Conservation (phyloP, 306 rosid species). For the Dryas alaskensis region DNA sequence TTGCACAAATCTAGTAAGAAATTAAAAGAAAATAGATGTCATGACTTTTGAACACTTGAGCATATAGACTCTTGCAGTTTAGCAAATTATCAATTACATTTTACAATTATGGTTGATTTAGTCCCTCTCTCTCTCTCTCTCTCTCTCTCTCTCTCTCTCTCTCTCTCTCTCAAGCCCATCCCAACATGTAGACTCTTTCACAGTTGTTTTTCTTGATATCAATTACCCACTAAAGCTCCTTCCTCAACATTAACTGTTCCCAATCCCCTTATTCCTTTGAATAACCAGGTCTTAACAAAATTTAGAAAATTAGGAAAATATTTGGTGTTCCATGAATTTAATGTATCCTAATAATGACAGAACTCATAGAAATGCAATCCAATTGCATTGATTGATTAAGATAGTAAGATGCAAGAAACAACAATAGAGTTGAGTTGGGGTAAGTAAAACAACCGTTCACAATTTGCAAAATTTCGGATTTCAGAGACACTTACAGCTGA, state of each 20-base stretch:
- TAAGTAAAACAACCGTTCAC: neutral
- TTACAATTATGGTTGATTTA: neutral
- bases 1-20: slow-evolving; percentile 11
- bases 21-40: neutral
- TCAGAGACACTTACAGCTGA: neutral
- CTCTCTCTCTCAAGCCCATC: too few relatives aligned
- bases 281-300: neutral
- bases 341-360: neutral
- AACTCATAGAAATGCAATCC: neutral
- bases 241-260: neutral
- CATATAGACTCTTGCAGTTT: neutral
- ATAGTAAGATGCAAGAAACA: neutral
- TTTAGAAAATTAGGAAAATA: neutral
- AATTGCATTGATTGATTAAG: neutral
- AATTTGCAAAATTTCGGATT: neutral
- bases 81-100: neutral
- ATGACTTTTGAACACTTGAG: neutral
- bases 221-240: too few relatives aligned
- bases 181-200: too few relatives aligned
- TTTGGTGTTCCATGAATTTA: neutral
- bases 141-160: too few relatives aligned
- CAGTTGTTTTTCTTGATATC: neutral
- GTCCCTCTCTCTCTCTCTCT: too few relatives aligned
- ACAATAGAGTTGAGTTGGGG: neutral
- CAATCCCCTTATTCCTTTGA: neutral